Evolutionary conservation across 2,329 filamentous ascomycete genomes (phyloP), one percentile per base, ranked within the genome.

Genomic region (Lasiodiplodia theobromae): DNA sequence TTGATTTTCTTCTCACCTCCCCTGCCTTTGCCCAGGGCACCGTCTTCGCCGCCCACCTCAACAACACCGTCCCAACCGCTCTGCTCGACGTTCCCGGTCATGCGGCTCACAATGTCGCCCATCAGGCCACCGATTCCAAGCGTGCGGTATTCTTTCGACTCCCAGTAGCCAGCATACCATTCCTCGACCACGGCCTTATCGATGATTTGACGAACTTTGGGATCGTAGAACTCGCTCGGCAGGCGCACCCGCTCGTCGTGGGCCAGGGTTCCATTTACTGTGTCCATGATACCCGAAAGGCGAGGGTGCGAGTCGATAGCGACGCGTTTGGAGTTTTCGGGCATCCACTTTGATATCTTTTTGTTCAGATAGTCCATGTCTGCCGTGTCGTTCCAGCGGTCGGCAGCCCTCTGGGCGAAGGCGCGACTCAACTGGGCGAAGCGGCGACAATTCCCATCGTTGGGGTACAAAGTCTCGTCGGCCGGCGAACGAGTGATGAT

Each of bases 251-350:
- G 86, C 0, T 91, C 88, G 0, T 92, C 93, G 77, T 98, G 96
- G 2, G 94, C 95, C 14, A 92, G 84, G 0, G 93, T 97, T 7
- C 93, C 89, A 77, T 97, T 98, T 75, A 98, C 87, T 0, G 93
- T 96, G 81, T 99, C 96, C 91, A 97, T 93, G 74, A 99, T 91
- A 66, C 96, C 96, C 6, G 90, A 94, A 14, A 98, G 84, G 54
- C 94, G 86, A 0, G 96, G 96, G 69, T 91, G 90, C 0, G 90
- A 90, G 78, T 97, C 94, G 10, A 98, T 92, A 31, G 91, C 92
- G 10, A 97, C 89, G 49, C 86, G 85, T 12, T 86, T 86, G 37
- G 78, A 77, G 56, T 86, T 85, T 8, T 88, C 85, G 0, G 93
- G 93, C 92, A 98, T 97, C 88, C 91, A 97, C 78, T 92, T 93